Conservation (phyloP, 148 eudicot species). For the Fagopyrum esculentum region DNA sequence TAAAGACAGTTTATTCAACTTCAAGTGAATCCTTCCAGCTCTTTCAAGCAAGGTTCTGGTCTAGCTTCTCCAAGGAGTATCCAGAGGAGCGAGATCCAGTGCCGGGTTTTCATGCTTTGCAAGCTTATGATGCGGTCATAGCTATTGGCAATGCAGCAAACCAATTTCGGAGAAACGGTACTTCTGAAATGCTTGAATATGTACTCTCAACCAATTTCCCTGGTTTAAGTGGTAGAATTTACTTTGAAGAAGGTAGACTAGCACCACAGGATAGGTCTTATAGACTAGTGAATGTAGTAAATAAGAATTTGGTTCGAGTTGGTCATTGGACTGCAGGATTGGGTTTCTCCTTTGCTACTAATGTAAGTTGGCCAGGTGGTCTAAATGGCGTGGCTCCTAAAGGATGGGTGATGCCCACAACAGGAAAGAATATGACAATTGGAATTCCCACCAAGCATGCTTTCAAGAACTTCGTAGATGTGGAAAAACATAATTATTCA, state of each 20-base stretch:
- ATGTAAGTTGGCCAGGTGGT: constrained; percentile 39
- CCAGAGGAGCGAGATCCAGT: constrained; percentile 23
- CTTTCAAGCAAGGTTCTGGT: constrained; percentile 26
- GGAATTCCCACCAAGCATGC: constrained; percentile 30
- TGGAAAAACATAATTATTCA: neutral
- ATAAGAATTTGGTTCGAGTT: constrained; percentile 18
- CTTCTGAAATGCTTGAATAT: constrained; percentile 5
- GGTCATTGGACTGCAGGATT: constrained; percentile 23
- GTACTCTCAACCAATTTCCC: constrained; percentile 24
- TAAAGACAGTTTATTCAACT: constrained; percentile 24
- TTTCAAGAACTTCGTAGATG: constrained; percentile 28
- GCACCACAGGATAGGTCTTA: neutral
- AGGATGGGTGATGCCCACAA: constrained; percentile 55
- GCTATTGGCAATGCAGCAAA: constrained; percentile 21
- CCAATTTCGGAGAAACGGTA: constrained; percentile 3
- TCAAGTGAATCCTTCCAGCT: constrained; percentile 7
- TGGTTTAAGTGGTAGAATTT: constrained; percentile 33
- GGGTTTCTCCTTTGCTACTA: constrained; percentile 19
- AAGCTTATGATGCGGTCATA: constrained; percentile 35
- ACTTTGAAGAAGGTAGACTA: constrained; percentile 20
- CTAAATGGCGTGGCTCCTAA: constrained; percentile 24
- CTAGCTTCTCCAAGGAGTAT: constrained; percentile 10
- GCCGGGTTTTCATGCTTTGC: constrained; percentile 34
- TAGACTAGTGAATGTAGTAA: constrained; percentile 29
- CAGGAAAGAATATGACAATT: constrained; percentile 22